Conservation (phyloP, 352 stramenopile genomes). For the Globisporangium rhizosaccharum region DNA sequence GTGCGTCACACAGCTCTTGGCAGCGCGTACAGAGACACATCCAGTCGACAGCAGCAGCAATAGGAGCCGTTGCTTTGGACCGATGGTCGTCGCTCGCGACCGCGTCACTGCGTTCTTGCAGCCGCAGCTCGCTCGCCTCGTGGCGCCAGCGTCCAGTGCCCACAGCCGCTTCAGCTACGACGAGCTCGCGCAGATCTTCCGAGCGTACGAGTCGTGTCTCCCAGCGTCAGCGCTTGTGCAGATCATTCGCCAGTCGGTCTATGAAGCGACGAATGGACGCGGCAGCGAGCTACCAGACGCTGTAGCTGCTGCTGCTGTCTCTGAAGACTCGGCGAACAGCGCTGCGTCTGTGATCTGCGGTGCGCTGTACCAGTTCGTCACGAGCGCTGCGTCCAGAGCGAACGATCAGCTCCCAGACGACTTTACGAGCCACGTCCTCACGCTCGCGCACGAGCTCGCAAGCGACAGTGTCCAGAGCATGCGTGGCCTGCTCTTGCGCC, state of each 20-base stretch:
- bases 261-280: slow-evolving; percentile 5
- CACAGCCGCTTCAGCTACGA: not conserved
- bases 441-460: slow-evolving; percentile 29
- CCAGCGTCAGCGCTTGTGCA: slow-evolving; percentile 2
- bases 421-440: slow-evolving; percentile 19
- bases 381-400: slow-evolving; percentile 3
- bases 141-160: not conserved
- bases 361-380: slow-evolving; percentile 12
- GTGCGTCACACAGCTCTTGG: slow-evolving; percentile 6
- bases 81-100: not conserved
- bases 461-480: slow-evolving; percentile 17
- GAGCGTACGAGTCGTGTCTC: slow-evolving; percentile 14
- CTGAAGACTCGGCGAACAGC: no score
- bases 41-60: not conserved
- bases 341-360: slow-evolving; percentile 3
- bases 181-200: slow-evolving; percentile 12
- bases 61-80: not conserved
- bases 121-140: slow-evolving; percentile 7
- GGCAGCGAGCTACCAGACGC: not conserved
- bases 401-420: not conserved
- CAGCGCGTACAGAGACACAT: not conserved
- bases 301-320: no score
- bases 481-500: slow-evolving; percentile 14
- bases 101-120: slow-evolving; percentile 11
- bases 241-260: slow-evolving; percentile 16